A percentile compares a stretch with the other conserved stretches of the same genome.
Evolutionary conservation across 23 red algal species (phyloP).

Genomic region (Gracilaria gracilis): DNA sequence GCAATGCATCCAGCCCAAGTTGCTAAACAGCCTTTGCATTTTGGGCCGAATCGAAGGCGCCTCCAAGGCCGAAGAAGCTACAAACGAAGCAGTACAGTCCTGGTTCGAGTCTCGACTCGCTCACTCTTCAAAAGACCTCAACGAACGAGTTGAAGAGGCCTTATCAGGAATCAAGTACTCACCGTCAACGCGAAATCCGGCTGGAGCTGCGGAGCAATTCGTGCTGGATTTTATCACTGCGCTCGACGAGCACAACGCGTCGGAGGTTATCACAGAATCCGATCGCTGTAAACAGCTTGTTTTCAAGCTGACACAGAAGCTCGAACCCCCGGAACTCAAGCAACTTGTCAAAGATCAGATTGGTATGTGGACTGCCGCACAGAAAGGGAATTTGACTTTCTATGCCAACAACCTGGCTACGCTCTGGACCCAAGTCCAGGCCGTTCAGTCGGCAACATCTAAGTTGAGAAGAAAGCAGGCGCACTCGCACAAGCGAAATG

Average conservation of each 20-base stretch:
- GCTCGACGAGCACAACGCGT: constrained; percentile 48
- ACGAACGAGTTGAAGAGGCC: not conserved
- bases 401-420: too few species aligned
- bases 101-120: not conserved
- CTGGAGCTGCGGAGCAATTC: constrained; percentile 27
- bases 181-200: not conserved
- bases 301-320: too few species aligned
- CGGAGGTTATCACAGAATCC: too few species aligned
- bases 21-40: constrained; percentile 32
- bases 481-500: too few species aligned
- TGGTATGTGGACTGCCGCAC: too few species aligned
- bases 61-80: not conserved
- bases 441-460: too few species aligned
- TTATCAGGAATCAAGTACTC: not conserved
- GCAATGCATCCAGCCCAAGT: not conserved
- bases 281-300: too few species aligned
- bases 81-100: constrained; percentile 4
- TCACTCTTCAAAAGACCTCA: not conserved
- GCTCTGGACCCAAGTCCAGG: too few species aligned
- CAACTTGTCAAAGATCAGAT: too few species aligned
- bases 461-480: too few species aligned
- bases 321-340: too few species aligned
- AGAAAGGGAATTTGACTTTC: too few species aligned
- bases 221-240: constrained; percentile 39
- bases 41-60: constrained; percentile 24